Conservation (phyloP, 2,329 filamentous ascomycete genomes). For the Aspergillus hortae region DNA sequence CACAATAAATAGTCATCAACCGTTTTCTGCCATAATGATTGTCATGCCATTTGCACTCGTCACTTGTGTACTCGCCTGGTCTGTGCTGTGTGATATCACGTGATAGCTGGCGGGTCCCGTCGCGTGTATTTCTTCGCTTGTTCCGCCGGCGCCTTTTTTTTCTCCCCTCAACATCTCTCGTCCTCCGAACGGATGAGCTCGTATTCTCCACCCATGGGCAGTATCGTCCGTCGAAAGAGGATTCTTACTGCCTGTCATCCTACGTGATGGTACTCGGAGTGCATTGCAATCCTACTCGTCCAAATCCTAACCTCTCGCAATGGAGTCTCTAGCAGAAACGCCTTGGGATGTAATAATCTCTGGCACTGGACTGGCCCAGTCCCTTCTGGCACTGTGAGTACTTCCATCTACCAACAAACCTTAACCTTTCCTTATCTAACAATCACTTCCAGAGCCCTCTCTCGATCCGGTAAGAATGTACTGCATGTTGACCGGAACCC, state of each 20-base stretch:
- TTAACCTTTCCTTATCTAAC: slow-evolving; percentile 51
- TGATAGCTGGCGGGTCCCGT: slow-evolving; percentile 10
- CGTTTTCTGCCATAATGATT: too few relatives aligned
- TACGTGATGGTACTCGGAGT: slow-evolving; percentile 21
- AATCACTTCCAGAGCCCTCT: slow-evolving; percentile 71
- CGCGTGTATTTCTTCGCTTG: slow-evolving; percentile 17
- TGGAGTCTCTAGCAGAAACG: slow-evolving; percentile 73
- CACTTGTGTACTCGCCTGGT: not conserved
- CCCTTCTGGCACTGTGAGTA: slow-evolving; percentile 70
- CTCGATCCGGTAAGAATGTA: slow-evolving; percentile 85
- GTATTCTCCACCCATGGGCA: slow-evolving; percentile 18
- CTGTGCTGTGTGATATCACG: not conserved
- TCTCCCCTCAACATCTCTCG: slow-evolving; percentile 7
- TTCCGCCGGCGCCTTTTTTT: slow-evolving; percentile 16
- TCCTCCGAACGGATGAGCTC: slow-evolving; percentile 10
- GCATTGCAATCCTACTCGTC: slow-evolving; percentile 12
- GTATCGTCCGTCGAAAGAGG: slow-evolving; percentile 9
- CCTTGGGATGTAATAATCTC: slow-evolving; percentile 76
- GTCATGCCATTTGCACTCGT: too few relatives aligned
- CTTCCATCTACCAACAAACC: slow-evolving; percentile 3
- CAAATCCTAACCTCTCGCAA: slow-evolving; percentile 33
- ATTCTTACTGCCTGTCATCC: slow-evolving; percentile 13
- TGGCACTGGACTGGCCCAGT: slow-evolving; percentile 74
- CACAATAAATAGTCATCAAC: too few relatives aligned
- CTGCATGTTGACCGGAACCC: slow-evolving; percentile 84